Percentiles rank a stretch among this genome's conserved stretches.
Conservation (phyloP, 345 rosid genomes). For the Populus pruinosa region DNA sequence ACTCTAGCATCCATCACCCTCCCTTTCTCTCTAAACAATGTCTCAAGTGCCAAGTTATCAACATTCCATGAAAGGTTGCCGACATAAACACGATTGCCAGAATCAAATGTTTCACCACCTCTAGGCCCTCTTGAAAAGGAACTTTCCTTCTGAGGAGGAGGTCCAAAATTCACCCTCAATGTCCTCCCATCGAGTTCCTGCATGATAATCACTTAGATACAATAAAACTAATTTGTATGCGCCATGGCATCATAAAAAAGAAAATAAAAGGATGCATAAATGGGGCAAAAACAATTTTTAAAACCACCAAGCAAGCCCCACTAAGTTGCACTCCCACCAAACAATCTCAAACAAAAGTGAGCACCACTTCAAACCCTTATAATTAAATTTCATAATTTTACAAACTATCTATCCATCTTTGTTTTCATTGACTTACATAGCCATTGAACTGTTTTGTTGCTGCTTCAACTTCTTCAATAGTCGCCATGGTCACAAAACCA, state of each 20-base stretch:
- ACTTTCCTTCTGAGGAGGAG: constrained; percentile 63
- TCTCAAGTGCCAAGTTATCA: constrained; percentile 79
- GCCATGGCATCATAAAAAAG: background rate
- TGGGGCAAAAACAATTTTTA: background rate
- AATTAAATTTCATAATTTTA: background rate
- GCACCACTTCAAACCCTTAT: background rate
- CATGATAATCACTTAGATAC: constrained; percentile 5
- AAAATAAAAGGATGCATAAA: background rate
- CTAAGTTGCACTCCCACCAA: background rate
- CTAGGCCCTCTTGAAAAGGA: constrained; percentile 37
- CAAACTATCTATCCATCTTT: background rate
- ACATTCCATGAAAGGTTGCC: constrained; percentile 97
- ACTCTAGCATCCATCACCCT: constrained; percentile 89
- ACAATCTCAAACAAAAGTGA: background rate
- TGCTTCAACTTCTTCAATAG: constrained; percentile 62
- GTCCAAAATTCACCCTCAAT: constrained; percentile 83
- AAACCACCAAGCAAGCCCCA: background rate
- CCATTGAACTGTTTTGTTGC: constrained; percentile 86
- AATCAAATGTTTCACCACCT: constrained; percentile 18
- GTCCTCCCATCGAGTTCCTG: constrained; percentile 91
- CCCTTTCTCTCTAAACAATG: constrained; percentile 79
- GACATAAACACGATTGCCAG: constrained; percentile 64
- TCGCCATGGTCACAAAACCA: constrained; percentile 93
- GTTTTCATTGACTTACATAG: constrained; percentile 53
- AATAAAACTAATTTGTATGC: background rate